These are phyloP conservation scores for Candida ulmi DNA, from an alignment of 805 yeast genomes.

Conservation along the genomic window DNA sequence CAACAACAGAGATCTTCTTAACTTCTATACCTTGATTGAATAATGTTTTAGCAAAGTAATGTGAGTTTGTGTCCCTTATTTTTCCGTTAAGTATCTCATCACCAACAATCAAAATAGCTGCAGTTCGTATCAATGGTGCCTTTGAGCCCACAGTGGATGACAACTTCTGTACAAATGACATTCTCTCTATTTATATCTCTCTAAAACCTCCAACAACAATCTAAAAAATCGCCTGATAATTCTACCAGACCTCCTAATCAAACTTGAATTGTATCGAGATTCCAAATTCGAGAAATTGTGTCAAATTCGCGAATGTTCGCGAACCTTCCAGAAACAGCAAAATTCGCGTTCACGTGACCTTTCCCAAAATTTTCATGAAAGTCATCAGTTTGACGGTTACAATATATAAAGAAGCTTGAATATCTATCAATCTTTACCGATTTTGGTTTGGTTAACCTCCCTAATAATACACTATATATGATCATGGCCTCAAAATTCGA, in stretches of 20 bases:
- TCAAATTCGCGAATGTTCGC: background rate
- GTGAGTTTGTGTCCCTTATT: constrained; percentile 73
- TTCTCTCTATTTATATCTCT: background rate
- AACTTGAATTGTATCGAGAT: background rate
- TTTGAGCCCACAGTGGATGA: background rate
- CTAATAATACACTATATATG: too few relatives aligned
- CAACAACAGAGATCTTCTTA: constrained; percentile 63
- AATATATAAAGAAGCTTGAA: too few relatives aligned
- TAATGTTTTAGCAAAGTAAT: constrained; percentile 64
- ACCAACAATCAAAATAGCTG: constrained; percentile 46
- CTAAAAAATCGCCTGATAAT: too few relatives aligned
- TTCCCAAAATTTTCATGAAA: background rate
- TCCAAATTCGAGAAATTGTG: background rate
- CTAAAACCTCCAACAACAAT: background rate
- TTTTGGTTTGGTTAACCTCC: too few relatives aligned
- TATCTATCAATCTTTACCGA: too few relatives aligned
- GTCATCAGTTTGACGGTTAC: background rate
- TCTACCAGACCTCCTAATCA: too few relatives aligned
- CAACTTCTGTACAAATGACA: background rate
- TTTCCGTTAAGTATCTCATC: constrained; percentile 88
- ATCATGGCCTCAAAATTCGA: constrained; percentile 35
- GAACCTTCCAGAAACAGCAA: background rate
- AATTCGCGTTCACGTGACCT: background rate
- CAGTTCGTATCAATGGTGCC: background rate
- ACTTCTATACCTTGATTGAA: constrained; percentile 64